Evolutionary conservation across 1,139 yeast species (phyloP), one percentile per base, ranked within the genome.

Genomic region (Lodderomyces metapsilosis): DNA sequence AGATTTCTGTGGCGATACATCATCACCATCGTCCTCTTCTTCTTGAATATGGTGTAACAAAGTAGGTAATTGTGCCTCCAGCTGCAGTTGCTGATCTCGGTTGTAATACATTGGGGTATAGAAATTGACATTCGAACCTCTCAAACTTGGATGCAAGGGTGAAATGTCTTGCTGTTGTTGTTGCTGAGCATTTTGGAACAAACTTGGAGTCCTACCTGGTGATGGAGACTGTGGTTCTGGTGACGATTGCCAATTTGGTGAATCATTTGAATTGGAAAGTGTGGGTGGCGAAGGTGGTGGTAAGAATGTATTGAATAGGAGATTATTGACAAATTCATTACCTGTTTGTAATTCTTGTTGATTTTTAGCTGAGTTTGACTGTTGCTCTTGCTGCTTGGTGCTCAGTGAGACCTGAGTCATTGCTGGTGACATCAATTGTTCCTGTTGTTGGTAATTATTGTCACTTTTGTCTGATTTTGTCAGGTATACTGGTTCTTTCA

Each of bases 241-340:
- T 1, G 73, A 67, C 1, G 68, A 63, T 31, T 66, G 64, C 59
- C 63, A 61, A 23, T 66, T 71, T 1, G 72, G 71, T 1, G 71
- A 64, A 1, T 62, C 70, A 38, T 62, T 53, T 4, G 65, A 54
- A 11, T 28, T 28, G 12, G 38, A 36, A 39, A 66, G 57, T 5
- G 71, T 59, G 17, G 78, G 77, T 5, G 78, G 71, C 4, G 71
- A 71, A 4, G 76, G 77, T 10, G 76, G 76, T 7, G 76, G 76
- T 40, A 71, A 59, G 43, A 47, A 64, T 3, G 57, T 58, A 38
- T 52, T 61, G 49, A 46, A 50, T n/a, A 46, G 32, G 40, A 43
- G 33, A 21, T 40, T 38, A 2, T 35, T 34, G 13, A 18, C 38
- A 23, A 37, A 30, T 34, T 20, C 21, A 37, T 34, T 36, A 33